phyloP scores from a whole-genome alignment of 352 stramenopile genomes.

The Blastocystis sp. region DNA sequence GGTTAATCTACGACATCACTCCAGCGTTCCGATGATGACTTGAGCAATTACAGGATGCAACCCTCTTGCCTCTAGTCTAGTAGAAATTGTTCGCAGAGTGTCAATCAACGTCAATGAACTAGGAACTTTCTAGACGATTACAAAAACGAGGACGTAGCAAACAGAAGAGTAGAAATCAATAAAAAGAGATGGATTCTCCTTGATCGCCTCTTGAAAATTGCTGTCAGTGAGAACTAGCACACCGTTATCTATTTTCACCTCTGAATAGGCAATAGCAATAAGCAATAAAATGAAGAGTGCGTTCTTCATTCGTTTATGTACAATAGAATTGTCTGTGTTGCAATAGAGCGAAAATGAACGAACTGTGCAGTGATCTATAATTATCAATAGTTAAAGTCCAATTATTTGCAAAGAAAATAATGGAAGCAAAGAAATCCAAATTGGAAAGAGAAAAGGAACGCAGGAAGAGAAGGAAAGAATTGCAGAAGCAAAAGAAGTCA shows the following conservation, averaged over 20 bases:
- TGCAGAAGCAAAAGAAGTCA: conserved; percentile 32
- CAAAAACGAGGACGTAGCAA: neutral
- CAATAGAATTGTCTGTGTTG: neutral
- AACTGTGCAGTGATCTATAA: neutral
- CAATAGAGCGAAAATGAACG: neutral
- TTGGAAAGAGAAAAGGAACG: conserved; percentile 25
- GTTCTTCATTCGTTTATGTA: neutral
- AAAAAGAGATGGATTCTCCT: conserved; percentile 14
- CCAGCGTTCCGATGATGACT: neutral
- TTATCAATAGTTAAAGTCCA: neutral
- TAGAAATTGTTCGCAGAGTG: neutral
- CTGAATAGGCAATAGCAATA: neutral
- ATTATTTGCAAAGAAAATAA: neutral
- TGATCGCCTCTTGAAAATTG: conserved; percentile 2
- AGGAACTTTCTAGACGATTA: neutral
- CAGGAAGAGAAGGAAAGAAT: conserved; percentile 14
- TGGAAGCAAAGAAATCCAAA: neutral
- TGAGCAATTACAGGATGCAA: neutral
- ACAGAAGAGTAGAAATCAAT: conserved; percentile 44
- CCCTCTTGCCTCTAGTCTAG: neutral
- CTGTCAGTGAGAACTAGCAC: conserved; percentile 19
- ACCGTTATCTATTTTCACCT: conserved; percentile 12
- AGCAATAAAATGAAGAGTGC: neutral
- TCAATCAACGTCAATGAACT: neutral
- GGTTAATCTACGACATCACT: neutral